These are phyloP conservation scores for Solanum ossicruentum DNA, from an alignment of 257 asterid species.

Conservation along the genomic window DNA sequence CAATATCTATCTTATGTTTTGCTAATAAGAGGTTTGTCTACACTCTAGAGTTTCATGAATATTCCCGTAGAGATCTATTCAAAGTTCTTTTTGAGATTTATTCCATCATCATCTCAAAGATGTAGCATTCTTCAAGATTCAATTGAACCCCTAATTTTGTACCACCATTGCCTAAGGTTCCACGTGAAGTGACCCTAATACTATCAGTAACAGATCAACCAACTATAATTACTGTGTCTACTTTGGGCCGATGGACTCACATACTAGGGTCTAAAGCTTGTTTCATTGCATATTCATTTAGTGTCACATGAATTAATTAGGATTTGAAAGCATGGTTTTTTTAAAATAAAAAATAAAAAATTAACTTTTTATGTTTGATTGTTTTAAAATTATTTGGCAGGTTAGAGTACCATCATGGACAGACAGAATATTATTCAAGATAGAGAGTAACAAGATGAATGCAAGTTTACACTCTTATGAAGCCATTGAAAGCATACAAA, in stretches of 20 bases:
- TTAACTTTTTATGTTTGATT: too few relatives aligned
- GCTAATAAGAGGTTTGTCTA: background rate
- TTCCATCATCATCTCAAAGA: background rate
- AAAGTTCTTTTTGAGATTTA: background rate
- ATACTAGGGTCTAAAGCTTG: background rate
- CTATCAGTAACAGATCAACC: background rate
- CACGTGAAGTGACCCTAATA: background rate
- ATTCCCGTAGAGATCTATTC: background rate
- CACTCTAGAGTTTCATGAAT: background rate
- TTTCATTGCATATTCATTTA: background rate
- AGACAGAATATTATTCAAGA: conserved; percentile 54
- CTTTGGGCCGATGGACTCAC: background rate
- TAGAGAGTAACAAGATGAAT: conserved; percentile 22
- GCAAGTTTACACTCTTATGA: conserved; percentile 50
- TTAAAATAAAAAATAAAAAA: too few relatives aligned
- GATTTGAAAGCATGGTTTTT: too few relatives aligned
- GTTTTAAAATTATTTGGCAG: conserved; percentile 4
- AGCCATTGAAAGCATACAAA: conserved; percentile 29
- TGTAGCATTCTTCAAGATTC: background rate
- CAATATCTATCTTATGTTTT: background rate
- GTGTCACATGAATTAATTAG: background rate
- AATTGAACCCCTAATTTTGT: background rate
- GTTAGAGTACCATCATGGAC: conserved; percentile 84
- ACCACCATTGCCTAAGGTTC: background rate
- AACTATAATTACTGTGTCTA: too few relatives aligned